Base-by-base conservation (phyloP, 2,329 filamentous ascomycete genomes). In the Aspergillus hiratsukae region DNA sequence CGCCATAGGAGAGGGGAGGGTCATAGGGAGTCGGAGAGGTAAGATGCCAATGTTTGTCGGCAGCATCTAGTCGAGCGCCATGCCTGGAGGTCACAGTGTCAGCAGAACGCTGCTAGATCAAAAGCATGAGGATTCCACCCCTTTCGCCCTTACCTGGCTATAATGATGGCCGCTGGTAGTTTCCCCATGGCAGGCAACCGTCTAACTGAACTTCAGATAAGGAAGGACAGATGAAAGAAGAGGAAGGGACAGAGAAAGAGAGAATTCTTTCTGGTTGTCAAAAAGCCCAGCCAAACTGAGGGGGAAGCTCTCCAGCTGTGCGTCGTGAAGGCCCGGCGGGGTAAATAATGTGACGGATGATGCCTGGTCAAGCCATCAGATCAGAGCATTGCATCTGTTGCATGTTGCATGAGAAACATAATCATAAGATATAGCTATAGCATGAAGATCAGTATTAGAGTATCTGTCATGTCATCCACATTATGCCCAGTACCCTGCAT, bases 1-100 rank as follows among this genome's bases (percentile, higher is more conserved):
- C 94, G 64, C 90, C 90, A 70, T 97, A 97, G 2, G 92, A 96
- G 56, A 99, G 81, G 51, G 94, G 94, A 63, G 94, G 90, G 64
- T 99, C 93, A 79, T 97, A 99, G 1, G 94, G 94, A 5, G 91
- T 92, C 1, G 92, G 89, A 5, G 94, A 96, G 29, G 89, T 89
- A 54, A 96, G 82, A 73, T 97, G 91, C 94, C 94, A 99, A 73
- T 90, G 86, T 72, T 92, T 91, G 80, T 99, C 92, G 60, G 92
- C 91, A 55, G 91, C 91, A 73, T 99, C 94, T 56, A 99, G 87
- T 64, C 94, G 88, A 66, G 92, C 90, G 69, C 94, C 94, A 75
- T 99, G 94, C 75, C 94, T 87, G 58, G 48, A 48, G n/a, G 45
- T 49, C 91, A 83, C 48, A 63, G 52, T 48, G 25, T 53, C 41